These are phyloP conservation scores for Diaporthe citrichinensis DNA, from an alignment of 2,329 filamentous ascomycete genomes.

Conservation along the genomic window DNA sequence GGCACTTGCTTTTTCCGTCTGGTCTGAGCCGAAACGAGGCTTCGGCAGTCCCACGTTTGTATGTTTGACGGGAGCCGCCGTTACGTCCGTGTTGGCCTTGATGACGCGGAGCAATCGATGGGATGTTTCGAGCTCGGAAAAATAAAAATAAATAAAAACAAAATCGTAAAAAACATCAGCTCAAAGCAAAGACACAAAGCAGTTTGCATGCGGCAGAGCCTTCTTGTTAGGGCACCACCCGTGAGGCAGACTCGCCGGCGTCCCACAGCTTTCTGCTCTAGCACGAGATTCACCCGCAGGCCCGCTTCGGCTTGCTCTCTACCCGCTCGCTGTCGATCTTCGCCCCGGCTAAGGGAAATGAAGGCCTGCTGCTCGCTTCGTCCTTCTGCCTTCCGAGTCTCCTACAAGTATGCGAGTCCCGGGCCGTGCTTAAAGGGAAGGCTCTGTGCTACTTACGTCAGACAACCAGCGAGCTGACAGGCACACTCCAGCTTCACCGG, in stretches of 20 bases:
- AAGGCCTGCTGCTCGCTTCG: background rate
- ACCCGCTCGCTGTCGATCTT: constrained; percentile 22
- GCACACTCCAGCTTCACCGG: background rate
- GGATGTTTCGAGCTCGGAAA: background rate
- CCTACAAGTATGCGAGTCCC: background rate
- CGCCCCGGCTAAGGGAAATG: background rate
- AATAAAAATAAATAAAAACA: background rate
- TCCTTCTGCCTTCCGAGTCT: background rate
- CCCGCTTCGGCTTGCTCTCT: constrained; percentile 26
- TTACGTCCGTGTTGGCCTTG: constrained; percentile 10
- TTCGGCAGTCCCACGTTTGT: constrained; percentile 26
- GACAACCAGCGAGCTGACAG: background rate
- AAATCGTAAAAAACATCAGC: background rate
- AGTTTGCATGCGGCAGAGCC: background rate
- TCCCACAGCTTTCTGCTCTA: background rate
- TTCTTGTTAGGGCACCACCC: background rate
- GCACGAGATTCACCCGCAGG: constrained; percentile 2
- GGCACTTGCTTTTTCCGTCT: constrained; percentile 21
- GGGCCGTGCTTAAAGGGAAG: background rate
- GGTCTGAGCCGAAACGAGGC: constrained; percentile 8
- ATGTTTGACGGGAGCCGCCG: constrained; percentile 31
- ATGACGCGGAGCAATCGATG: background rate
- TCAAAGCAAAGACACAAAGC: background rate
- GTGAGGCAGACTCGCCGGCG: background rate
- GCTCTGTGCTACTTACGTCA: background rate